phyloP scores from a whole-genome alignment of 2,329 filamentous ascomycete genomes.

The Aureobasidium sp. region DNA sequence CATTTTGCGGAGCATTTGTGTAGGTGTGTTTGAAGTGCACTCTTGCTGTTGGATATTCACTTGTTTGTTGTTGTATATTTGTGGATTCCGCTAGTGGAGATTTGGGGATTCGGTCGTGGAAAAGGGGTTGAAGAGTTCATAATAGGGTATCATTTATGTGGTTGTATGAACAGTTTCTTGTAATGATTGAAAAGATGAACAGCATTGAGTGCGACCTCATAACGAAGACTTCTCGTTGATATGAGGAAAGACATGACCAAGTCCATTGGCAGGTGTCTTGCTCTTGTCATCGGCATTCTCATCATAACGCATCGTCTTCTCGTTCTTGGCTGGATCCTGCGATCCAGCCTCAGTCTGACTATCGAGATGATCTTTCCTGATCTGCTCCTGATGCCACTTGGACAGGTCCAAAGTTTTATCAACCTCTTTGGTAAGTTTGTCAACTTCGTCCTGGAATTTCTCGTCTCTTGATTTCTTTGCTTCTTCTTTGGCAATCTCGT shows the following conservation, averaged over 20 bases:
- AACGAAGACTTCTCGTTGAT: constrained; percentile 15
- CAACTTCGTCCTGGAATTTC: constrained; percentile 49
- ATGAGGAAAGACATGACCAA: constrained; percentile 21
- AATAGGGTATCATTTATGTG: too few relatives aligned
- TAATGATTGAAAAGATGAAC: background rate
- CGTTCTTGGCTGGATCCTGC: background rate
- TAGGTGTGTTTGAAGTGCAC: too few relatives aligned
- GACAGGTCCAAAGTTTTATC: constrained; percentile 48
- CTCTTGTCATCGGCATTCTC: constrained; percentile 4
- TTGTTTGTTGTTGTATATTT: too few relatives aligned
- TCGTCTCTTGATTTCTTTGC: constrained; percentile 45
- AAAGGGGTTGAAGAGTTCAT: too few relatives aligned
- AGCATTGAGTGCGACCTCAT: background rate
- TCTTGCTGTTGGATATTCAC: too few relatives aligned
- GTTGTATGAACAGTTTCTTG: too few relatives aligned
- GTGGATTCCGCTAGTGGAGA: too few relatives aligned
- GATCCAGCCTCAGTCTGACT: background rate
- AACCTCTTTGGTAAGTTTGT: constrained; percentile 51
- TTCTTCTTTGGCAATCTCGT: constrained; percentile 20
- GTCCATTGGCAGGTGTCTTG: background rate
- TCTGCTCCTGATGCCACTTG: constrained; percentile 37
- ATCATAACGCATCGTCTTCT: constrained; percentile 15
- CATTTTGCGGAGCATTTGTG: too few relatives aligned
- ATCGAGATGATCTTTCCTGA: constrained; percentile 19
- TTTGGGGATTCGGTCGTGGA: too few relatives aligned